Percentiles rank a stretch among this genome's conserved stretches.
phyloP scores from a whole-genome alignment of 1,284 basidiomycete genomes.

The Phellopilus nigrolimitatus region DNA sequence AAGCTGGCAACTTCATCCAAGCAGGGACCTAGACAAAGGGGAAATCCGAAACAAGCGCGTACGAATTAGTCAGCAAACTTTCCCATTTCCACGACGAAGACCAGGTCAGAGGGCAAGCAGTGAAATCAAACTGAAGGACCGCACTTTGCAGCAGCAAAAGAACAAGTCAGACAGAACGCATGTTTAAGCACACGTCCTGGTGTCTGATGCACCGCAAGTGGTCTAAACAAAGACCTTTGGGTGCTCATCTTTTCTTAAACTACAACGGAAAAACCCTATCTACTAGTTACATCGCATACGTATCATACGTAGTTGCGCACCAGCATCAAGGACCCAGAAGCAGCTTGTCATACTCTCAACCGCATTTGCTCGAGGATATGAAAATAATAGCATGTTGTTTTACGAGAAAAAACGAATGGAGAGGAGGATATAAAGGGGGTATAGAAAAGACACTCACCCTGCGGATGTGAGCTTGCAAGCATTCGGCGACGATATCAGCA shows the following conservation, averaged over 20 bases:
- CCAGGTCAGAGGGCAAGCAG: neutral
- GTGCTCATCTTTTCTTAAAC: constrained; percentile 37
- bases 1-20: constrained; percentile 87
- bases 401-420: neutral
- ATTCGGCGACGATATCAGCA: constrained; percentile 80
- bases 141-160: too few relatives aligned
- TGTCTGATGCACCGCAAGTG: constrained; percentile 31
- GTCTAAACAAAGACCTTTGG: constrained; percentile 25
- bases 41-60: constrained; percentile 27
- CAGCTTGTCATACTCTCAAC: too few relatives aligned
- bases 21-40: constrained; percentile 69
- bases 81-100: neutral
- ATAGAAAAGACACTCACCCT: constrained; percentile 58
- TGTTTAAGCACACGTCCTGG: constrained; percentile 2
- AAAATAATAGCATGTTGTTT: too few relatives aligned
- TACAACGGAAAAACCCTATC: constrained; percentile 29
- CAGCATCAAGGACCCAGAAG: too few relatives aligned
- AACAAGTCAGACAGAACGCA: constrained; percentile 3
- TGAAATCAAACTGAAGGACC: neutral
- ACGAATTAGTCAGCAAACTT: constrained; percentile 16
- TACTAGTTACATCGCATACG: constrained; percentile 31
- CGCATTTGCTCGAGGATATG: too few relatives aligned
- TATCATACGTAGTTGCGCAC: constrained; percentile 15
- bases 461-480: constrained; percentile 84
- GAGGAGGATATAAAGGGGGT: constrained; percentile 12